A percentile compares a stretch with the other conserved stretches of the same genome.
phyloP scores from a whole-genome alignment of 1,139 yeast genomes.

The Taphrina wiesneri region DNA sequence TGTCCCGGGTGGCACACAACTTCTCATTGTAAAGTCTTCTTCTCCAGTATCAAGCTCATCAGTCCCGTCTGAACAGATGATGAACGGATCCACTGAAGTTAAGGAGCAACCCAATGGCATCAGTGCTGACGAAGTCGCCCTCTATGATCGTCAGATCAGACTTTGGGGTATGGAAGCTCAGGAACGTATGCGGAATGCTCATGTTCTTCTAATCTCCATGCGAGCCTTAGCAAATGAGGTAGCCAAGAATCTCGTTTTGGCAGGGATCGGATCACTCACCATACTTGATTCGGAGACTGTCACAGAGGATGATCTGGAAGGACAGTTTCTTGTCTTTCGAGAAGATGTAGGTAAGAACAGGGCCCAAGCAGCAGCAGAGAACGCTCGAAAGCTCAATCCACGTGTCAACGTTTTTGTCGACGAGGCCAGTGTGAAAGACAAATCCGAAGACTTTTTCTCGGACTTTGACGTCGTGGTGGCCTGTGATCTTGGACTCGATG shows the following conservation, averaged over 20 bases:
- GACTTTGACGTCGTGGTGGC: slow-evolving; percentile 72
- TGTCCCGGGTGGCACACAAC: no score
- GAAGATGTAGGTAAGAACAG: slow-evolving; percentile 51
- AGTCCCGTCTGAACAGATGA: neutral
- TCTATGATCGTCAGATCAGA: slow-evolving; percentile 92
- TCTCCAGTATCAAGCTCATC: neutral
- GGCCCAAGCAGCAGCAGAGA: slow-evolving; percentile 56
- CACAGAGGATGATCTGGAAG: slow-evolving; percentile 63
- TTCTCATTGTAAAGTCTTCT: no score
- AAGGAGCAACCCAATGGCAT: slow-evolving; percentile 5
- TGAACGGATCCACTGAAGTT: neutral
- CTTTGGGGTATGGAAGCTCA: slow-evolving; percentile 98
- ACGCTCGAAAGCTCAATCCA: slow-evolving; percentile 72
- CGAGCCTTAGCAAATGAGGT: slow-evolving; percentile 78
- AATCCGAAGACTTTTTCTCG: slow-evolving; percentile 52
- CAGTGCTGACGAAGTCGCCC: slow-evolving; percentile 72
- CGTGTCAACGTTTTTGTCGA: slow-evolving; percentile 59
- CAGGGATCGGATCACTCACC: slow-evolving; percentile 80
- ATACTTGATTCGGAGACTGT: slow-evolving; percentile 63
- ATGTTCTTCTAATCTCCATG: slow-evolving; percentile 64
- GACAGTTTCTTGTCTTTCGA: slow-evolving; percentile 74
- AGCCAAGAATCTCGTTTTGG: slow-evolving; percentile 79
- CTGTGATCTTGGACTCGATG: slow-evolving; percentile 59
- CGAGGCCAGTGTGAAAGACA: slow-evolving; percentile 45
- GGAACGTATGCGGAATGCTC: slow-evolving; percentile 69